A percentile compares a stretch with the other conserved stretches of the same genome.
Conservation (phyloP, 164 flowering plant genomes). For the Aristolochia fimbriata region DNA sequence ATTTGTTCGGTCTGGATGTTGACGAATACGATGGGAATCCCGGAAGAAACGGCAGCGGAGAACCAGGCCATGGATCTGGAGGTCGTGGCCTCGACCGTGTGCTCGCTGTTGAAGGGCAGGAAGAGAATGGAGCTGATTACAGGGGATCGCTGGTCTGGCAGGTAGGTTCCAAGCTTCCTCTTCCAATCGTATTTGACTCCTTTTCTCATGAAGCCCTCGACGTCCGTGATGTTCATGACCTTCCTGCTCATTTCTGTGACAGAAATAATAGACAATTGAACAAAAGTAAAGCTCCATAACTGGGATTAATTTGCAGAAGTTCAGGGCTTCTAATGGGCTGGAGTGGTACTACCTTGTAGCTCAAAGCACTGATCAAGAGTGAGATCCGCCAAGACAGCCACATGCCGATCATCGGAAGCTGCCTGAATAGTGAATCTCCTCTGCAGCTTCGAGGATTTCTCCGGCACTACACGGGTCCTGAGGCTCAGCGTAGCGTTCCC, state of each 20-base stretch:
- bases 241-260: slow-evolving; percentile 48
- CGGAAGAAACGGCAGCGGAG: slow-evolving; percentile 47
- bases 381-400: slow-evolving; percentile 42
- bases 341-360: slow-evolving; percentile 39
- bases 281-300: neutral
- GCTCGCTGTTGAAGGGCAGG: slow-evolving; percentile 32
- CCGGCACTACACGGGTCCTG: slow-evolving; percentile 26
- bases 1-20: slow-evolving; percentile 55
- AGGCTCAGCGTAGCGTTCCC: slow-evolving; percentile 32
- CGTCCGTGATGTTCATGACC: slow-evolving; percentile 23
- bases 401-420: slow-evolving; percentile 35
- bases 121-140: slow-evolving; percentile 47
- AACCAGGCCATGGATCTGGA: slow-evolving; percentile 60
- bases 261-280: too few relatives aligned
- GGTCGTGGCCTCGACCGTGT: slow-evolving; percentile 22
- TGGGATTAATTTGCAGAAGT: too few relatives aligned
- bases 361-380: slow-evolving; percentile 40
- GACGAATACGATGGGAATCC: slow-evolving; percentile 47
- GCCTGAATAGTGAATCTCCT: slow-evolving; percentile 34
- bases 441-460: slow-evolving; percentile 21
- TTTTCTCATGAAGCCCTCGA: slow-evolving; percentile 21
- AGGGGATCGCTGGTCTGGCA: slow-evolving; percentile 31
- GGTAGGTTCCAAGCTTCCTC: slow-evolving; percentile 26
- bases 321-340: too few relatives aligned
- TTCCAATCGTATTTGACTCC: slow-evolving; percentile 48